Conservation (phyloP, 345 rosid genomes). For the Psidium friedrichsthalianum region DNA sequence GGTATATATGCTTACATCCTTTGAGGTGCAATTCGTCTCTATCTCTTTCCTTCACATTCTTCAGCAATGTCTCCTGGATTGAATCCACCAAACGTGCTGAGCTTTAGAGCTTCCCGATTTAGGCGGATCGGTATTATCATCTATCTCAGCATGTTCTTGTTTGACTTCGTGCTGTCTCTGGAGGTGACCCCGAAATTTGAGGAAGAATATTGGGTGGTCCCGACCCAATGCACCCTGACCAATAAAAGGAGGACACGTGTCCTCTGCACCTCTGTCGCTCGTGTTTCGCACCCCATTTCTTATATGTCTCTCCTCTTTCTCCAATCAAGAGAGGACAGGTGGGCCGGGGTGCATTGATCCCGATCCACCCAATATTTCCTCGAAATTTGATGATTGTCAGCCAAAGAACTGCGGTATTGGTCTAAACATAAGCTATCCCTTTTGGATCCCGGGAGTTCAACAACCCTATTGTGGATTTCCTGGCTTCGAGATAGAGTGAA, state of each 20-base stretch:
- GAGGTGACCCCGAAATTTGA: background rate
- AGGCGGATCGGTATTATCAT: background rate
- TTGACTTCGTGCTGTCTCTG: background rate
- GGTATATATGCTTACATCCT: background rate
- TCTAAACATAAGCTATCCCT: constrained; percentile 20
- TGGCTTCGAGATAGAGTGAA: constrained; percentile 7
- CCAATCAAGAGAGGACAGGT: no score
- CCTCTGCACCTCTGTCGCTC: no score
- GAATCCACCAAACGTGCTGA: background rate
- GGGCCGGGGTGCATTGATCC: no score
- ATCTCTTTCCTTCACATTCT: background rate
- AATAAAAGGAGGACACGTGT: no score
- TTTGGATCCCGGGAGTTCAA: background rate
- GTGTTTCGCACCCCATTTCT: no score
- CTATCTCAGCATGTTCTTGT: background rate
- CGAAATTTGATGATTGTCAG: constrained; percentile 5
- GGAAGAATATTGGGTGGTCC: no score
- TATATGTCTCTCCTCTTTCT: no score
- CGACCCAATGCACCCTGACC: no score
- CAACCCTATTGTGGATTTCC: constrained; percentile 13
- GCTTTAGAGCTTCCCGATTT: background rate
- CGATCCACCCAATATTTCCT: no score
- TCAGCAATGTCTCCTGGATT: background rate
- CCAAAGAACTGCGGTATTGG: constrained; percentile 17
- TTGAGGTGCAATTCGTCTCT: background rate